phyloP scores from a whole-genome alignment of 495 filamentous ascomycete genomes.

The Parathielavia appendiculata region DNA sequence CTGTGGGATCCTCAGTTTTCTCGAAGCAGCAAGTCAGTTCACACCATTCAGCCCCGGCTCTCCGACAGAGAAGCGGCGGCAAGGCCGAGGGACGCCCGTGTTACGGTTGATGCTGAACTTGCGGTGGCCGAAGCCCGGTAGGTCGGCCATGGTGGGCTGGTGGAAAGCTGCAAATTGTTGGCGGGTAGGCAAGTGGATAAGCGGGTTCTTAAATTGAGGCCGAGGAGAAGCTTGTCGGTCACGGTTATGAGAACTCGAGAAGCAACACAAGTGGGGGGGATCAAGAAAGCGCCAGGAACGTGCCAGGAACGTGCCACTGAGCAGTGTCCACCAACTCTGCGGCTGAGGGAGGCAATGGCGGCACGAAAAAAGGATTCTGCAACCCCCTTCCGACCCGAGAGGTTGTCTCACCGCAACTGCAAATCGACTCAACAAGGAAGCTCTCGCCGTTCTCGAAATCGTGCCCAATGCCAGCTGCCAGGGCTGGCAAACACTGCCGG shows the following conservation, averaged over 20 bases:
- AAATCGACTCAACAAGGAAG: conserved; percentile 2
- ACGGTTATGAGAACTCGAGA: neutral
- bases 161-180: neutral
- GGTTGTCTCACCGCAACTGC: conserved; percentile 9
- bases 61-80: conserved; percentile 49
- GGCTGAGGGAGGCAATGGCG: conserved; percentile 6
- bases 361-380: neutral
- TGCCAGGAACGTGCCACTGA: neutral
- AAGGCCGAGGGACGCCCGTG: conserved; percentile 46
- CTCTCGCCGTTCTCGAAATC: conserved; percentile 1
- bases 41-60: conserved; percentile 48
- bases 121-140: conserved; percentile 40
- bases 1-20: neutral
- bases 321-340: neutral
- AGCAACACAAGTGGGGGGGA: no score
- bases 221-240: no score
- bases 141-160: conserved; percentile 33
- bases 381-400: neutral
- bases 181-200: neutral
- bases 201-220: neutral
- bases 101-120: conserved; percentile 56
- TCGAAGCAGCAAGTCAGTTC: neutral
- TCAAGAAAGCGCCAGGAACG: no score
- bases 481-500: neutral
- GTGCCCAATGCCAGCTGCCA: conserved; percentile 6